Percentiles rank a stretch among this genome's conserved stretches.
Conservation (phyloP, 2,329 filamentous ascomycete genomes). For the Alternaria triticina region DNA sequence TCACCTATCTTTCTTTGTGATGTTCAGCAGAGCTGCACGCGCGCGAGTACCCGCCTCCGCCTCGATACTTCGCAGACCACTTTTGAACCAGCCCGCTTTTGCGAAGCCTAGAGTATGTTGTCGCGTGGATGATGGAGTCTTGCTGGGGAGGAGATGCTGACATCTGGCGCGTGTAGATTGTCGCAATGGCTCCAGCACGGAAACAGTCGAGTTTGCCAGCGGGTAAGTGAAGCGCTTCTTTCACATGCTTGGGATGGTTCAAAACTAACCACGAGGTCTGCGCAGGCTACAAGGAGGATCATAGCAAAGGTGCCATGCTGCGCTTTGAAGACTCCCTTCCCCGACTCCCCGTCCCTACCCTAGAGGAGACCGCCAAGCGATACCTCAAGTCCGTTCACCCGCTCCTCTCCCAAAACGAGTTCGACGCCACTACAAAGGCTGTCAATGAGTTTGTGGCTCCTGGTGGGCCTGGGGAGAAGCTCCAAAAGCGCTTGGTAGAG, state of each 20-base stretch:
- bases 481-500: constrained; percentile 87
- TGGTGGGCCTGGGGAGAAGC: constrained; percentile 79
- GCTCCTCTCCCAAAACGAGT: constrained; percentile 71
- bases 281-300: constrained; percentile 79
- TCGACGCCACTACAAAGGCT: constrained; percentile 76
- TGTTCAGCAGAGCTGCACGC: constrained; percentile 51
- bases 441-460: constrained; percentile 88
- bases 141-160: constrained; percentile 15
- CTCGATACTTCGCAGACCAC: constrained; percentile 45
- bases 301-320: constrained; percentile 79
- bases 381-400: constrained; percentile 83
- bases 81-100: constrained; percentile 30
- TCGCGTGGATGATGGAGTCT: not conserved
- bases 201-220: constrained; percentile 56
- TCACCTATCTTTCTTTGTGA: constrained; percentile 30
- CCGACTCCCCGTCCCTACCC: constrained; percentile 76
- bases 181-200: constrained; percentile 45
- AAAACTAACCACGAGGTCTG: not conserved
- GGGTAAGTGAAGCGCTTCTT: constrained; percentile 43
- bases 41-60: constrained; percentile 48
- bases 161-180: constrained; percentile 27
- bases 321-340: constrained; percentile 87
- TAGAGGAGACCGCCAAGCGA: constrained; percentile 80
- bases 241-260: constrained; percentile 18
- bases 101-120: constrained; percentile 38